phyloP scores from a whole-genome alignment of 1,284 basidiomycete species.

The Apiotrichum laibachii region DNA sequence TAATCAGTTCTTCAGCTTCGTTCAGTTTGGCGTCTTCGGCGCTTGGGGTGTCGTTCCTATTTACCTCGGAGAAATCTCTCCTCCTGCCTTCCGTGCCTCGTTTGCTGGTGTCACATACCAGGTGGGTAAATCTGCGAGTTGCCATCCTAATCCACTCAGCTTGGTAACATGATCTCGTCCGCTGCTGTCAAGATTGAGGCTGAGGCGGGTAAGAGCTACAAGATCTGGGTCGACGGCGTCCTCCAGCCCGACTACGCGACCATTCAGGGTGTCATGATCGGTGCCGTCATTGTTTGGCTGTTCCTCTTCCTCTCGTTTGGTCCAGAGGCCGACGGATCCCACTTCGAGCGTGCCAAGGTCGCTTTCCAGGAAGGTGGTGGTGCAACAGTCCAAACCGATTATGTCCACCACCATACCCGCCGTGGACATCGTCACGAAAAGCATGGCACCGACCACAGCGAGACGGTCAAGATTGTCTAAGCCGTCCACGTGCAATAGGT shows the following conservation, averaged over 20 bases:
- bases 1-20: conserved; percentile 50
- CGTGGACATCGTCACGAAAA: background rate
- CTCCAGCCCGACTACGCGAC: conserved; percentile 70
- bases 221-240: conserved; percentile 45
- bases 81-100: conserved; percentile 81
- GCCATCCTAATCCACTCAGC: background rate
- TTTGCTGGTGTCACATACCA: conserved; percentile 93
- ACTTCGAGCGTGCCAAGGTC: conserved; percentile 76
- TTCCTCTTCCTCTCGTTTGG: conserved; percentile 54
- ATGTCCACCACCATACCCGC: conserved; percentile 13
- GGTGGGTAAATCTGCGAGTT: background rate
- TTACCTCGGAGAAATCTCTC: conserved; percentile 76
- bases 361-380: conserved; percentile 75
- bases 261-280: conserved; percentile 83
- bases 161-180: conserved; percentile 71
- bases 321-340: conserved; percentile 63
- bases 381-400: conserved; percentile 52
- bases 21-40: conserved; percentile 82
- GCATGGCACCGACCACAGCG: background rate
- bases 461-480: background rate
- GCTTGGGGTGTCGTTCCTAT: conserved; percentile 54
- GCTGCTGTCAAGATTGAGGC: conserved; percentile 91
- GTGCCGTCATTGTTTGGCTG: conserved; percentile 52
- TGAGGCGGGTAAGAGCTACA: conserved; percentile 55
- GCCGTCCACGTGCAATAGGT: background rate